These are phyloP conservation scores for Phytophthora cajani DNA, from an alignment of 352 stramenopile species.

Conservation along the genomic window DNA sequence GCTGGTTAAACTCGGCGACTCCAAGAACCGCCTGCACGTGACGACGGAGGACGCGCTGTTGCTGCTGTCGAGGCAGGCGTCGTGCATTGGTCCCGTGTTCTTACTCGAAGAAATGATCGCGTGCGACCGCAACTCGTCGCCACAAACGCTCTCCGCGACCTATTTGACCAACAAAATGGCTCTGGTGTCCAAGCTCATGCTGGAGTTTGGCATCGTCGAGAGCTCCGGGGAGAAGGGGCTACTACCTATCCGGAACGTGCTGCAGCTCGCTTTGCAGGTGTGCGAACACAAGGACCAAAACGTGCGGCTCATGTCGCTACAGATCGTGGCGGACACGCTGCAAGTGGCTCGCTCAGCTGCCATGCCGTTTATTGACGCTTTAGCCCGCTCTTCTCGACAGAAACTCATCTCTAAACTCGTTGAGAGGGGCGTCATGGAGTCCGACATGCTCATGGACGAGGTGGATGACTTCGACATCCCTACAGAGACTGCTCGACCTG, in stretches of 20 bases:
- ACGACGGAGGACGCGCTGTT: constrained; percentile 78
- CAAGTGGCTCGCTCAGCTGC: constrained; percentile 60
- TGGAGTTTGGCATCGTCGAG: constrained; percentile 82
- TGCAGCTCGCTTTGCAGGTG: constrained; percentile 71
- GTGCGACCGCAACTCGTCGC: constrained; percentile 63
- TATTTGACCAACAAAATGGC: constrained; percentile 80
- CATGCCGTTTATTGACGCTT: constrained; percentile 75
- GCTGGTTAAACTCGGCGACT: constrained; percentile 79
- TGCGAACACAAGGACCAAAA: constrained; percentile 79
- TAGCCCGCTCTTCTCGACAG: constrained; percentile 68
- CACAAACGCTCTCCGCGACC: constrained; percentile 55
- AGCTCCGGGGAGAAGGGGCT: constrained; percentile 37
- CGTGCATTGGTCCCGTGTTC: constrained; percentile 68
- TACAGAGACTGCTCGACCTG: constrained; percentile 45
- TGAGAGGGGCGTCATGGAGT: constrained; percentile 71
- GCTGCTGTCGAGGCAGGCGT: constrained; percentile 65
- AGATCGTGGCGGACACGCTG: constrained; percentile 76
- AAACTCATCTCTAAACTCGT: constrained; percentile 87
- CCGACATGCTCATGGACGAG: constrained; percentile 86
- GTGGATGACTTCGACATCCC: constrained; percentile 81
- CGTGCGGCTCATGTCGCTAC: constrained; percentile 66
- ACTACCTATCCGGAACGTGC: constrained; percentile 68
- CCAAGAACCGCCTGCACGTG: constrained; percentile 74
- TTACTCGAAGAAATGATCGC: constrained; percentile 81
- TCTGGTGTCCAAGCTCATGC: constrained; percentile 74